Conservation (phyloP, 2,329 filamentous ascomycete genomes). For the Aspergillus costaricaensis region DNA sequence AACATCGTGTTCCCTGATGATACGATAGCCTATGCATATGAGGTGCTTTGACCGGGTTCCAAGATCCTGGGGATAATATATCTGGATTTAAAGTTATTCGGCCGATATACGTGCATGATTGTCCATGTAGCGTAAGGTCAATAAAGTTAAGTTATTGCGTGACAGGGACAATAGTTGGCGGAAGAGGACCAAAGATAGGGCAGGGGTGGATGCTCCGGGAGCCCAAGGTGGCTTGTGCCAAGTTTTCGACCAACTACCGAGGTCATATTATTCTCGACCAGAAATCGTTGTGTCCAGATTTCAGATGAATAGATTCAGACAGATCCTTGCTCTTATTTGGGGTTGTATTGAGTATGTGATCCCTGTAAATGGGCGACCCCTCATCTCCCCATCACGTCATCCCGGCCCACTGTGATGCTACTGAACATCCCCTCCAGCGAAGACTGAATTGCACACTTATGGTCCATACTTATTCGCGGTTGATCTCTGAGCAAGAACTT, state of each 20-base stretch:
- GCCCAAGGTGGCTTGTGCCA: not conserved
- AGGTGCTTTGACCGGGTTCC: constrained; percentile 9
- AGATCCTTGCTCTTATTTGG: not conserved
- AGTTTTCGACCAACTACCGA: not conserved
- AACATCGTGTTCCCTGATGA: constrained; percentile 11
- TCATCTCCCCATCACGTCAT: constrained; percentile 34
- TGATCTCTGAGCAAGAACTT: not conserved
- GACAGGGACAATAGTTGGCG: constrained; percentile 5
- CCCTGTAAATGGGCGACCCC: not conserved
- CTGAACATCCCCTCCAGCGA: not conserved
- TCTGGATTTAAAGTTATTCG: not conserved
- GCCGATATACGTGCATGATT: constrained; percentile 2
- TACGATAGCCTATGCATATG: constrained; percentile 15
- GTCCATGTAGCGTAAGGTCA: not conserved
- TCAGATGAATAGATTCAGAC: not conserved
- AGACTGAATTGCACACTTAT: not conserved
- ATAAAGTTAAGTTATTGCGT: constrained; percentile 7
- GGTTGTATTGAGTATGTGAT: not conserved
- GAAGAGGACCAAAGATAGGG: constrained; percentile 3
- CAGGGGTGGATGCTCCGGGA: not conserved
- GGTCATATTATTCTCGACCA: not conserved
- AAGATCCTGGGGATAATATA: not conserved
- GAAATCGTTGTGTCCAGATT: not conserved
- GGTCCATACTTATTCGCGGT: not conserved
- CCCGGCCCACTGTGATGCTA: constrained; percentile 39